Evolutionary conservation across 2,329 filamentous ascomycete species (phyloP), one percentile per base, ranked within the genome.

Genomic region (Thermothelomyces thermophilus): DNA sequence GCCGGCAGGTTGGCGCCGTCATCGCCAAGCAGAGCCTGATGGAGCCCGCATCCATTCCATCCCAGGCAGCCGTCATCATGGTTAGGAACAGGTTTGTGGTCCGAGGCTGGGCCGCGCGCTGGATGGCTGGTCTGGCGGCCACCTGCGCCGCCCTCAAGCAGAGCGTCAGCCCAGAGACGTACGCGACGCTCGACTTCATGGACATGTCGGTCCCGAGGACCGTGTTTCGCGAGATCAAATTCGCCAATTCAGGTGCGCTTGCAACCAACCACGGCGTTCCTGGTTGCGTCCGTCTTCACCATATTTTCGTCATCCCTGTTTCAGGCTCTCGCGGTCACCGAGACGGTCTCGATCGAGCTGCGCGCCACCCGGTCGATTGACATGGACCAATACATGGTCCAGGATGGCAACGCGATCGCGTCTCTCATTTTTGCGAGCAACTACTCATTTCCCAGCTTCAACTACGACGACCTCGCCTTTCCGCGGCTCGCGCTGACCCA

Each of bases 301-400:
- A 46, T 46, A 6, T 31, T 39, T 26, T 46, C 44, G 13, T 22
- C 44, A 3, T 46, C 44, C 3, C 35, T 46, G 10, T 46, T 46
- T 11, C 44, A 46, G 8, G 17, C 34, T 4, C 17, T 46, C n/a
- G 44, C 44, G 2, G 10, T 46, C 3, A 6, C 44, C 9, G 34
- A 17, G 16, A n/a, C 14, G 6, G 3, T 39, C 2, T 24, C 34
- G 14, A 11, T 39, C n/a, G 22, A 34, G 5, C 19, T 46, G 7
- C 9, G 26, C 11, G 44, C 26, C 16, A 40, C 22, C 35, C 34
- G 20, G 34, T 46, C 34, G 4, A 22, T 40, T 13, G 22, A 16
- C 11, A 13, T 39, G 3, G 1, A 11, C 2, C 34, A 22, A n/a
- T 31, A 13, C 2, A 19, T 13, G 13, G 19, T 3, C 3, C 3